phyloP scores from a whole-genome alignment of 108 stramenopile genomes.

The Cyclotella cryptica region DNA sequence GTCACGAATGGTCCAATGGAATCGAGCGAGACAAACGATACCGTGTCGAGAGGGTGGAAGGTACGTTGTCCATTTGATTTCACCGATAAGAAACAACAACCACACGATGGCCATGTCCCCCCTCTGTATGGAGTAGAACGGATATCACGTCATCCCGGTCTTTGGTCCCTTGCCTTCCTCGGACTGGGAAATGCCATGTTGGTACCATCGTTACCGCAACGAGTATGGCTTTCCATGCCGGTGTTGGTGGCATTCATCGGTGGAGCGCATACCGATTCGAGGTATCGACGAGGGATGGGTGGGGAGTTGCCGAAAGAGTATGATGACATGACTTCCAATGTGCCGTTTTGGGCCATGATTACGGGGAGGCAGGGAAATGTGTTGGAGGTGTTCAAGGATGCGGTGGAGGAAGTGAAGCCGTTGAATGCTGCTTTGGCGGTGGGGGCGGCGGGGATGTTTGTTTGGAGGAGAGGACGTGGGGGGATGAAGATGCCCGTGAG shows the following conservation, averaged over 20 bases:
- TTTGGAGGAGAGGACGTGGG: conserved; percentile 44
- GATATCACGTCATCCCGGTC: conserved; percentile 85
- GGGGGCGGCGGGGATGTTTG: conserved; percentile 52
- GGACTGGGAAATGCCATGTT: conserved; percentile 72
- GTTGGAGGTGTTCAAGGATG: conserved; percentile 30
- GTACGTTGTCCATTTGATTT: conserved; percentile 95
- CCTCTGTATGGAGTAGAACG: conserved; percentile 73
- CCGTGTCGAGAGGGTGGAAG: conserved; percentile 55
- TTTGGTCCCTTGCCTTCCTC: conserved; percentile 85
- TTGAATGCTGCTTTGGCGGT: conserved; percentile 75
- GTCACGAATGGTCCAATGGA: background rate
- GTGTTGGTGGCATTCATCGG: conserved; percentile 80
- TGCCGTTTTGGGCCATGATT: conserved; percentile 85
- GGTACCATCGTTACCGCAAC: conserved; percentile 63
- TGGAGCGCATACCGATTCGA: conserved; percentile 83
- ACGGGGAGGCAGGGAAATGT: conserved; percentile 69
- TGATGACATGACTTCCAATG: conserved; percentile 78
- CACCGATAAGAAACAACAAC: conserved; percentile 56
- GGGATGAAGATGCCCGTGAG: conserved; percentile 20
- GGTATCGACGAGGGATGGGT: conserved; percentile 83
- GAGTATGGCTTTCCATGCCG: conserved; percentile 79
- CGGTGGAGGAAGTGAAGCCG: conserved; percentile 68
- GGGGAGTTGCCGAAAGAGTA: conserved; percentile 64
- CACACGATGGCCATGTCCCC: background rate
- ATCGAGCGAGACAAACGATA: conserved; percentile 1